Base-by-base conservation (phyloP, 441 rosid genomes). In the Dalechampia spathulata region DNA sequence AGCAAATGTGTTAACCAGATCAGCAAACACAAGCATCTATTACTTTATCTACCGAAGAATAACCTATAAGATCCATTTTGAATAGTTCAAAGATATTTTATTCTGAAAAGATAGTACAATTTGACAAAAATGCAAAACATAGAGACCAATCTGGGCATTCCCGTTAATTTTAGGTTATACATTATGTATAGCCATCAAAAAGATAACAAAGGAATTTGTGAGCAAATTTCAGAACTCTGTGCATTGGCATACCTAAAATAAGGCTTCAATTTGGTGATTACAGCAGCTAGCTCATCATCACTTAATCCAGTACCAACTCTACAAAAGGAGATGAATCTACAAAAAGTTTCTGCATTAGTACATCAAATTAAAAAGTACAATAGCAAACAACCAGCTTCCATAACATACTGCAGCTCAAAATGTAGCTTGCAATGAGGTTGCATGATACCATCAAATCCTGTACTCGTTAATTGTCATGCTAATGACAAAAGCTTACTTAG, bases 301-400 rank as follows among this genome's bases (percentile, higher is more conserved):
- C 96, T 72, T 28, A 90, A 83, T 50, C 99, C 99, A 26, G 92
- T 83, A 65, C 99, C 99, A 62, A 93, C 97, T 80, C 97, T 82
- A 79, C 99, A 90, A 67, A 93, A 87, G 54, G 99, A 90, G 65
- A 87, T 54, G 76, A 87, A 93, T 67, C 99, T 93, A 83, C 84
- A 78, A 58, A 54, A 73, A 62, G 23, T 10, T 20, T 50, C 61
- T 43, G 20, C 39, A 23, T 62, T 27, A 61, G 49, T 34, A 25
- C 30, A 14, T 16, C 22, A 37, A 49, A 15, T 45, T 40, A 21
- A 25, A 30, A 2, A n/a, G 38, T 26, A 27, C 2, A 45, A 17
- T 13, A 44, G 37, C 34, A 37, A 7, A 27, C 36, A 34, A 37
- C 14, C 38, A 7, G 14, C 27, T 7, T 17, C 39, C 15, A n/a